phyloP scores from a whole-genome alignment of 192 early-diverging fungal species.

The Pilaira anomala region DNA sequence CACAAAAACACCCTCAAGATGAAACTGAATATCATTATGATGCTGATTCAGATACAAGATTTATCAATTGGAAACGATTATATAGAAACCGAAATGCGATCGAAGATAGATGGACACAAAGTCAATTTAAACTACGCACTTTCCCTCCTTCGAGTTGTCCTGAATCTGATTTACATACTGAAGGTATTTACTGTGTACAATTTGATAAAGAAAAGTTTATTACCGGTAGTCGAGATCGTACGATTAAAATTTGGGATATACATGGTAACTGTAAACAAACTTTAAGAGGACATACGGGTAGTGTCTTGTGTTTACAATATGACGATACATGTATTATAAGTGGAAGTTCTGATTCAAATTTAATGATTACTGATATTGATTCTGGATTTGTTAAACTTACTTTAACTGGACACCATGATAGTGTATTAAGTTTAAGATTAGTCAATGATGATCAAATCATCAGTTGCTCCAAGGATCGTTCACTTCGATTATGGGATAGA shows the following conservation, averaged over 20 bases:
- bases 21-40: conserved; percentile 35
- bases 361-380: conserved; percentile 69
- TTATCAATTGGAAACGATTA: conserved; percentile 72
- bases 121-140: conserved; percentile 53
- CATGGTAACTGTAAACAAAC: conserved; percentile 52
- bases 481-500: conserved; percentile 78
- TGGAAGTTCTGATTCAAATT: conserved; percentile 66
- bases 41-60: conserved; percentile 33
- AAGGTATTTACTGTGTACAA: conserved; percentile 93
- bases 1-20: conserved; percentile 16
- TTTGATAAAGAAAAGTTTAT: conserved; percentile 74
- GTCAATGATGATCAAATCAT: conserved; percentile 62
- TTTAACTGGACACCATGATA: conserved; percentile 56
- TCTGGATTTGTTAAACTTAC: conserved; percentile 46
- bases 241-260: conserved; percentile 82
- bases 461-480: conserved; percentile 81
- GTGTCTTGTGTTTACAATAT: conserved; percentile 86
- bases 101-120: conserved; percentile 70
- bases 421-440: conserved; percentile 78
- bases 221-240: conserved; percentile 76
- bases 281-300: conserved; percentile 66
- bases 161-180: conserved; percentile 59
- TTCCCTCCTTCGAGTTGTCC: conserved; percentile 41
- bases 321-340: conserved; percentile 62
- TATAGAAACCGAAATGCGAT: conserved; percentile 64